These are phyloP conservation scores for Rhodosporidiobolus sp. DNA, from an alignment of 768 basidiomycete species.

Conservation along the genomic window DNA sequence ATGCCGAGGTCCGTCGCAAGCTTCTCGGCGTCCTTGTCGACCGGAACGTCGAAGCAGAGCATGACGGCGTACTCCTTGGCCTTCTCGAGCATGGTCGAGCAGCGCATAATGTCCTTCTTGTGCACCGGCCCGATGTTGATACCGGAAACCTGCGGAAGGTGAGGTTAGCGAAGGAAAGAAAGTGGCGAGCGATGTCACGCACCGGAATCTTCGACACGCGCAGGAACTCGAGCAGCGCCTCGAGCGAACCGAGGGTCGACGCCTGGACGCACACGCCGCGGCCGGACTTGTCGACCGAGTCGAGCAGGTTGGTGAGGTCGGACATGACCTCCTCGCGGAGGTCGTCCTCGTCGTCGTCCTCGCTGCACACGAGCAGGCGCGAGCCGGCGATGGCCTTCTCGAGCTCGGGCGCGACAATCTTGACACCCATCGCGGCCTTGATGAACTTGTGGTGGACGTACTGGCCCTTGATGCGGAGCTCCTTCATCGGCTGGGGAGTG, in stretches of 20 bases:
- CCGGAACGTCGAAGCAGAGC: slow-evolving; percentile 90
- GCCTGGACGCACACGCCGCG: slow-evolving; percentile 96
- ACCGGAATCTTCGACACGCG: slow-evolving; percentile 86
- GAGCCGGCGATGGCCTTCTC: slow-evolving; percentile 99
- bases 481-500: slow-evolving; percentile 92
- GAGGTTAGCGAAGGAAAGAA: no score
- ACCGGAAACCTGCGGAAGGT: slow-evolving; percentile 62
- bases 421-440: slow-evolving; percentile 94
- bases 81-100: slow-evolving; percentile 89
- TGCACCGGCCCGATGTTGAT: slow-evolving; percentile 97
- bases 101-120: slow-evolving; percentile 89
- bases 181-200: no score
- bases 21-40: slow-evolving; percentile 89
- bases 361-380: slow-evolving; percentile 81
- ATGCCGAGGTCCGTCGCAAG: slow-evolving; percentile 93
- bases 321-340: slow-evolving; percentile 94
- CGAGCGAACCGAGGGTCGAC: slow-evolving; percentile 91
- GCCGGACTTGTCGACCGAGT: slow-evolving; percentile 91
- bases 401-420: slow-evolving; percentile 87
- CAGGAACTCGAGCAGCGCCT: slow-evolving; percentile 93
- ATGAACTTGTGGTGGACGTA: slow-evolving; percentile 98
- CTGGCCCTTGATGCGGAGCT: slow-evolving; percentile 80
- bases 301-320: slow-evolving; percentile 79
- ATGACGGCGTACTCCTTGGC: slow-evolving; percentile 92
- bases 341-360: slow-evolving; percentile 95